phyloP scores from a whole-genome alignment of 2,329 filamentous ascomycete species.

The Aspergillus latus region DNA sequence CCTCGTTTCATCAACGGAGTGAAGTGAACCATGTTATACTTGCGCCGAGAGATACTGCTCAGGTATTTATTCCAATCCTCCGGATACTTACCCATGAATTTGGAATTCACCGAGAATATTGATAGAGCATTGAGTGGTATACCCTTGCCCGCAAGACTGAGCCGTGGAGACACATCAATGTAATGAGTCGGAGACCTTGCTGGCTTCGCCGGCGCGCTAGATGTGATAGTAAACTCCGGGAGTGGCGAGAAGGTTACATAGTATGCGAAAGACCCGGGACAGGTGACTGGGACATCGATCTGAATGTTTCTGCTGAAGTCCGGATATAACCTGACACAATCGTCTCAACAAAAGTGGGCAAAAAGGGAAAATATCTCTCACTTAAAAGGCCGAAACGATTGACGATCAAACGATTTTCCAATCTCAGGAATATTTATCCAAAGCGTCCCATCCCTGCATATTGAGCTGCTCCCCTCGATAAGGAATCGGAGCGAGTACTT shows the following conservation, averaged over 20 bases:
- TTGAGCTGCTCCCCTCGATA: slow-evolving; percentile 91
- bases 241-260: slow-evolving; percentile 90
- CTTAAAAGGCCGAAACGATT: slow-evolving; percentile 85
- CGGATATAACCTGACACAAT: slow-evolving; percentile 63
- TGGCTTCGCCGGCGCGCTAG: slow-evolving; percentile 52
- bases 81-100: slow-evolving; percentile 95
- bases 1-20: slow-evolving; percentile 89
- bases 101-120: slow-evolving; percentile 91
- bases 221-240: slow-evolving; percentile 67
- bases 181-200: slow-evolving; percentile 79
- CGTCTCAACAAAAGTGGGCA: slow-evolving; percentile 19
- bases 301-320: slow-evolving; percentile 91
- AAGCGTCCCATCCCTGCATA: slow-evolving; percentile 88
- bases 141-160: slow-evolving; percentile 70
- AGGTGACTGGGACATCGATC: slow-evolving; percentile 81
- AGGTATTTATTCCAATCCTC: slow-evolving; percentile 88
- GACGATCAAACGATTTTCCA: slow-evolving; percentile 72
- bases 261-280: slow-evolving; percentile 86
- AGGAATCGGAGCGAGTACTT: slow-evolving; percentile 79
- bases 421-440: slow-evolving; percentile 93
- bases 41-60: slow-evolving; percentile 79
- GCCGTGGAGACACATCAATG: slow-evolving; percentile 84
- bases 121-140: slow-evolving; percentile 85
- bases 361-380: slow-evolving; percentile 47
- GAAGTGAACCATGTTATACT: slow-evolving; percentile 99